A percentile compares a stretch with the other conserved stretches of the same genome.
These are phyloP conservation scores for Hypoxylon sp. DNA, from an alignment of 2,329 filamentous ascomycete species.

Conservation along the genomic window DNA sequence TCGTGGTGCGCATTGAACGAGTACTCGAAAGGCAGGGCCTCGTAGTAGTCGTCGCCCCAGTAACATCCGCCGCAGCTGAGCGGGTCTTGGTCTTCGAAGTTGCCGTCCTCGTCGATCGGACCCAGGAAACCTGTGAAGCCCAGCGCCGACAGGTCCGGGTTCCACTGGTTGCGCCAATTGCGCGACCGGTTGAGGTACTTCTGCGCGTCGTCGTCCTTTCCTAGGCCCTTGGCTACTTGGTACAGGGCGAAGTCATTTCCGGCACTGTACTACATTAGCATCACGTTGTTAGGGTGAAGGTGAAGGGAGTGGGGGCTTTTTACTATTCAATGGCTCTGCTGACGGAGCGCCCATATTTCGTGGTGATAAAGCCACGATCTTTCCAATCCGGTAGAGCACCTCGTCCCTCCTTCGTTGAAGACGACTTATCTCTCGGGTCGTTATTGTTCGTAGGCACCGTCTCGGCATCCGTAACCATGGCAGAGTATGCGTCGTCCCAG, in stretches of 20 bases:
- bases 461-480: slow-evolving; percentile 79
- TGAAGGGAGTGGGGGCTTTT: slow-evolving; percentile 30
- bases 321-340: slow-evolving; percentile 76
- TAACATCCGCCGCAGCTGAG: slow-evolving; percentile 75
- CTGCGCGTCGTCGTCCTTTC: slow-evolving; percentile 63
- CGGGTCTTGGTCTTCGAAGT: slow-evolving; percentile 69
- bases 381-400: slow-evolving; percentile 80
- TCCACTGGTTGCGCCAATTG: slow-evolving; percentile 83
- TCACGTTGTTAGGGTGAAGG: background rate
- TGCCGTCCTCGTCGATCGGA: slow-evolving; percentile 68
- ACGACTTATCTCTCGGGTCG: slow-evolving; percentile 69
- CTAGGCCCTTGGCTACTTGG: slow-evolving; percentile 74
- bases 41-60: slow-evolving; percentile 74
- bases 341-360: slow-evolving; percentile 72
- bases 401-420: slow-evolving; percentile 76
- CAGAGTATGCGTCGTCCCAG: slow-evolving; percentile 74
- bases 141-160: slow-evolving; percentile 68
- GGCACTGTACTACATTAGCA: slow-evolving; percentile 55
- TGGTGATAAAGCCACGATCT: slow-evolving; percentile 75
- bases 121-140: slow-evolving; percentile 77
- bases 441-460: slow-evolving; percentile 71
- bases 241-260: slow-evolving; percentile 78
- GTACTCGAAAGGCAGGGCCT: slow-evolving; percentile 76
- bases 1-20: slow-evolving; percentile 80
- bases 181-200: slow-evolving; percentile 75